These are phyloP conservation scores for Russula earlei DNA, from an alignment of 768 basidiomycete genomes.

Conservation along the genomic window DNA sequence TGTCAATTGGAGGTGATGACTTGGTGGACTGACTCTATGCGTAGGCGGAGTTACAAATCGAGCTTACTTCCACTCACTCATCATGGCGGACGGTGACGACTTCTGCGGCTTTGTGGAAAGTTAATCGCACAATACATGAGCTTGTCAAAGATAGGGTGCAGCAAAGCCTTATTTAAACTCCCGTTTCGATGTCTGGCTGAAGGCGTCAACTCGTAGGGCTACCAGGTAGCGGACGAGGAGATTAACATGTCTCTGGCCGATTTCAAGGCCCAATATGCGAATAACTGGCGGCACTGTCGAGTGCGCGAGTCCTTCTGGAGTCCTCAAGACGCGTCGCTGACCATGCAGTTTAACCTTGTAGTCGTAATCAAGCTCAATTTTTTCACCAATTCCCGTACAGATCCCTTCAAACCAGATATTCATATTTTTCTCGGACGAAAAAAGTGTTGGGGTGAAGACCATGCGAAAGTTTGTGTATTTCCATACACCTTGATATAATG, in stretches of 20 bases:
- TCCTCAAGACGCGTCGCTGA: not conserved
- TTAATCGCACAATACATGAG: slow-evolving; percentile 93
- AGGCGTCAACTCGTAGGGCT: slow-evolving; percentile 54
- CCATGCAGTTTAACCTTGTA: slow-evolving; percentile 27
- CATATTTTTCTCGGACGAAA: slow-evolving; percentile 93
- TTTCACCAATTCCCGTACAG: slow-evolving; percentile 64
- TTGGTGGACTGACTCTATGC: not conserved
- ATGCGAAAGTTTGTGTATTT: slow-evolving; percentile 76
- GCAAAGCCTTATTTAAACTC: slow-evolving; percentile 21
- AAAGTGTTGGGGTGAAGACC: slow-evolving; percentile 91
- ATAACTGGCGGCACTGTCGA: slow-evolving; percentile 69
- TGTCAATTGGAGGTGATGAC: not conserved
- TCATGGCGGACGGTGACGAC: slow-evolving; percentile 69
- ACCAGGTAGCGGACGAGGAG: slow-evolving; percentile 90
- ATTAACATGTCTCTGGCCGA: slow-evolving; percentile 76
- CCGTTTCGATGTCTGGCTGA: slow-evolving; percentile 15
- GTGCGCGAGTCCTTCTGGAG: slow-evolving; percentile 39
- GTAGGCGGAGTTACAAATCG: slow-evolving; percentile 49
- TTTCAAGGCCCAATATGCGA: slow-evolving; percentile 69
- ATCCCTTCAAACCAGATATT: slow-evolving; percentile 77
- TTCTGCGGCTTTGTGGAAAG: slow-evolving; percentile 89
- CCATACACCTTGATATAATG: not conserved
- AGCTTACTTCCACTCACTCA: slow-evolving; percentile 21
- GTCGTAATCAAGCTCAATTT: slow-evolving; percentile 87
- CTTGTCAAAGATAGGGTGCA: slow-evolving; percentile 87